These are phyloP conservation scores for Trametes versicolor DNA, from an alignment of 1,284 basidiomycete species.

Conservation along the genomic window DNA sequence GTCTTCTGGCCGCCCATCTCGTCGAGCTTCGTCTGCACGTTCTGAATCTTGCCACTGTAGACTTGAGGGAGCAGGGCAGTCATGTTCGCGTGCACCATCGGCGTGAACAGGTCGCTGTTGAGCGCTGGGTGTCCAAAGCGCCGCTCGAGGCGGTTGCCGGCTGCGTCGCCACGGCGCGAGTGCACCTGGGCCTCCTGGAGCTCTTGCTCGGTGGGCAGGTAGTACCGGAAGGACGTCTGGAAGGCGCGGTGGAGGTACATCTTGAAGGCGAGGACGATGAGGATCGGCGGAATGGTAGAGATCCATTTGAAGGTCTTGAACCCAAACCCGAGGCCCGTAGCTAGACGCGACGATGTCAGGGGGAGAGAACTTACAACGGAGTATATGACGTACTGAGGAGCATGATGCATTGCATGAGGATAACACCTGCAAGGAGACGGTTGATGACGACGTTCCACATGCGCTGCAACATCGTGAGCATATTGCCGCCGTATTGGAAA, in stretches of 20 bases:
- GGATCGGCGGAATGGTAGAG: constrained; percentile 77
- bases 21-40: constrained; percentile 68
- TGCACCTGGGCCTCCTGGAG: constrained; percentile 75
- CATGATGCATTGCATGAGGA: constrained; percentile 90
- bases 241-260: constrained; percentile 78
- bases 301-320: constrained; percentile 81
- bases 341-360: constrained; percentile 50
- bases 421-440: constrained; percentile 76
- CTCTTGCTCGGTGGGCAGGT: constrained; percentile 77
- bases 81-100: constrained; percentile 89
- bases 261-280: constrained; percentile 85
- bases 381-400: constrained; percentile 73
- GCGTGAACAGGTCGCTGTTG: constrained; percentile 83
- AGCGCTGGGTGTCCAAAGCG: constrained; percentile 90
- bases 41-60: constrained; percentile 76
- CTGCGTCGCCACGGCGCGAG: constrained; percentile 74
- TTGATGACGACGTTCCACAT: constrained; percentile 95
- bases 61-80: constrained; percentile 79
- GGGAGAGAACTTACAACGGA: constrained; percentile 12
- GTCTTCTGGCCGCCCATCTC: constrained; percentile 81
- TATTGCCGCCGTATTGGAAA: not conserved
- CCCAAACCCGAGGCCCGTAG: constrained; percentile 85
- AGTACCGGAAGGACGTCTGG: constrained; percentile 81
- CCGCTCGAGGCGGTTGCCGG: constrained; percentile 77
- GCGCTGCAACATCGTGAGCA: constrained; percentile 57